phyloP scores from a whole-genome alignment of 2,329 filamentous ascomycete genomes.

The Nemania bipapillata region DNA sequence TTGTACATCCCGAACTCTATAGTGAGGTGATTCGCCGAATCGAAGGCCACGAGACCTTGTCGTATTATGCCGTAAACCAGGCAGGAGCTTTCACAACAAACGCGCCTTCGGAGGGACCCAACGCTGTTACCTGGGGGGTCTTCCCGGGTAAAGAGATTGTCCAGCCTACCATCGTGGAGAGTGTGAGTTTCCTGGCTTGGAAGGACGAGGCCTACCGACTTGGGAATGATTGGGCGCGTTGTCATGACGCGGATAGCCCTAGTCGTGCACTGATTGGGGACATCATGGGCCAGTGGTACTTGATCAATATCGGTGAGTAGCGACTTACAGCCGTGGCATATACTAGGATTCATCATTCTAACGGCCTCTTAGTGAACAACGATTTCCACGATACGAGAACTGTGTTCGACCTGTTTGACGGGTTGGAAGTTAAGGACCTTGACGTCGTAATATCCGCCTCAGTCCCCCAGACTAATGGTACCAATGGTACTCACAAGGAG shows the following conservation, averaged over 20 bases:
- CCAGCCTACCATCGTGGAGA: slow-evolving; percentile 99
- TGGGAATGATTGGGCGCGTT: slow-evolving; percentile 92
- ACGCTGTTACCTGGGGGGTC: slow-evolving; percentile 99
- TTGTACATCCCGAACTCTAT: slow-evolving; percentile 84
- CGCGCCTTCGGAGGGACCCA: slow-evolving; percentile 84
- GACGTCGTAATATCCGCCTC: slow-evolving; percentile 55
- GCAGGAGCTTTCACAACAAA: slow-evolving; percentile 85
- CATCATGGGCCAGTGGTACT: slow-evolving; percentile 89
- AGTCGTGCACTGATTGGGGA: slow-evolving; percentile 82
- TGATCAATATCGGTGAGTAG: slow-evolving; percentile 88
- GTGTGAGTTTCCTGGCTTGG: slow-evolving; percentile 96
- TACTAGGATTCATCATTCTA: slow-evolving; percentile 8
- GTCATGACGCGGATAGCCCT: slow-evolving; percentile 79
- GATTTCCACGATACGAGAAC: slow-evolving; percentile 88
- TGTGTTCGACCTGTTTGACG: slow-evolving; percentile 88
- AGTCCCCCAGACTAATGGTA: slow-evolving; percentile 41
- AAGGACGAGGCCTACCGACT: slow-evolving; percentile 96
- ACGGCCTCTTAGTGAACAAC: slow-evolving; percentile 79
- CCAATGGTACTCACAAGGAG: slow-evolving; percentile 48
- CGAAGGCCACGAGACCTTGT: slow-evolving; percentile 80
- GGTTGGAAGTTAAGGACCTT: slow-evolving; percentile 74
- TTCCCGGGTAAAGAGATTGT: slow-evolving; percentile 99
- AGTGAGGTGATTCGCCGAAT: slow-evolving; percentile 81
- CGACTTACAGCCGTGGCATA: neutral
- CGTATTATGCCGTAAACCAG: slow-evolving; percentile 93